Base-by-base conservation (phyloP, 331 rosid species). In the Dryas integrifolia region DNA sequence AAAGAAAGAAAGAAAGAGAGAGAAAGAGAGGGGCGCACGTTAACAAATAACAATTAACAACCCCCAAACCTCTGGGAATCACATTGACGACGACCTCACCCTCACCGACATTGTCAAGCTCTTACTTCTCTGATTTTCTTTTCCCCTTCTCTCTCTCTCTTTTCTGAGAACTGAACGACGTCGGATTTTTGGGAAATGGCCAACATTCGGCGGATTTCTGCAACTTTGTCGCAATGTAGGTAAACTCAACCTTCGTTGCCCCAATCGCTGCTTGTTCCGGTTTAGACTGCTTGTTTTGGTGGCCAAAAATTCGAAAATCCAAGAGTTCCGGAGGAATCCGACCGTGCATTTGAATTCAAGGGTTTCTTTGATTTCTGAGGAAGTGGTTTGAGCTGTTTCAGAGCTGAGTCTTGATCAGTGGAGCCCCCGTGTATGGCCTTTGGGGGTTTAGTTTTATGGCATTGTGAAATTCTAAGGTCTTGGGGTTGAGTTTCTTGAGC, bases 381-480 rank as follows among this genome's bases (percentile, higher is more conserved):
- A 35, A 44, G 72, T 55, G 70, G 43, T 70, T 74, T 81, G 58
- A 72, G 85, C 86, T 79, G 69, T 47, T 75, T 69, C 26, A 16
- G 79, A 84, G 96, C 84, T 84, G 86, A 83, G 70, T 49, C 73
- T 72, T 46, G 77, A 38, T 67, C 26, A 24, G 53, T 26, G 76
- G 85, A 72, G 79, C 75, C 40, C 58, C 73, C 30, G 16, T 14
- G 9, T 62, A 60, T 46, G 26, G 67, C 44, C 18, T 38, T 51
- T 49, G 26, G 69, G 44, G 67, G 76, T 62, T 73, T 70, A 64
- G 61, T 26, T 57, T 59, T 51, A 40, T 38, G 14, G 65, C 71
- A 61, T 70, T 74, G 62, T 59, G 66, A 67, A 26, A 38, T 46
- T 57, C 53, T 58, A 39, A 63, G 78, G 46, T 40, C 63, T 58